A percentile compares a stretch with the other conserved stretches of the same genome.
These are phyloP conservation scores for Dactylellina drechsleri DNA, from an alignment of 2,329 filamentous ascomycete species.

Conservation along the genomic window DNA sequence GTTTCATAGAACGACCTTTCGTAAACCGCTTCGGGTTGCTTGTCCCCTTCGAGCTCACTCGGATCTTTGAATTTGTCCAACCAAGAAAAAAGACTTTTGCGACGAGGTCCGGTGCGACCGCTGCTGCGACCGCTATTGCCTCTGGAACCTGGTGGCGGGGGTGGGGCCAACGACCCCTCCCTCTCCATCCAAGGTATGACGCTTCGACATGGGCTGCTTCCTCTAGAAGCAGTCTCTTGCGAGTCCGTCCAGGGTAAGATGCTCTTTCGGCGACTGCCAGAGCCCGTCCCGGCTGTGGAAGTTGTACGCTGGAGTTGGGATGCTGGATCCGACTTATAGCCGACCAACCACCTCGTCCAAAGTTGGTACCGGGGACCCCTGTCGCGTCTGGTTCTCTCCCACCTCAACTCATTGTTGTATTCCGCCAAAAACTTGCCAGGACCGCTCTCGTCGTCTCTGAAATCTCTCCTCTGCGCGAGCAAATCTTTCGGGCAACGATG, in stretches of 20 bases:
- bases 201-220: conserved; percentile 27
- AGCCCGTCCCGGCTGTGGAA: conserved; percentile 23
- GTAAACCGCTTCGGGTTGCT: conserved; percentile 43
- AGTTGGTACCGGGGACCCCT: conserved; percentile 49
- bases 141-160: conserved; percentile 16
- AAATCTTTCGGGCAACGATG: conserved; percentile 43
- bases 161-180: conserved; percentile 31
- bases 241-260: conserved; percentile 45
- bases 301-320: conserved; percentile 31
- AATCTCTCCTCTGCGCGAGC: conserved; percentile 33
- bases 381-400: conserved; percentile 42
- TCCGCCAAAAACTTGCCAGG: conserved; percentile 40
- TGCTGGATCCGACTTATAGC: conserved; percentile 47
- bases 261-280: conserved; percentile 29
- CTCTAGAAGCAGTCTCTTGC: conserved; percentile 15
- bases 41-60: conserved; percentile 36
- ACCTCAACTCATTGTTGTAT: conserved; percentile 40
- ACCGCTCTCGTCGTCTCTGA: conserved; percentile 28
- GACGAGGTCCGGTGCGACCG: conserved; percentile 13
- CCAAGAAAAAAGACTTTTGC: conserved; percentile 52
- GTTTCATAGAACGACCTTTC: conserved; percentile 50
- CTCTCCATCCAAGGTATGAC: conserved; percentile 47
- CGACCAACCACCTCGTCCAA: conserved; percentile 53
- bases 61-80: conserved; percentile 48
- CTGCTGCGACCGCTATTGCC: conserved; percentile 6